phyloP scores from a whole-genome alignment of 208 protist genomes.

The Wallacemonas sp. region DNA sequence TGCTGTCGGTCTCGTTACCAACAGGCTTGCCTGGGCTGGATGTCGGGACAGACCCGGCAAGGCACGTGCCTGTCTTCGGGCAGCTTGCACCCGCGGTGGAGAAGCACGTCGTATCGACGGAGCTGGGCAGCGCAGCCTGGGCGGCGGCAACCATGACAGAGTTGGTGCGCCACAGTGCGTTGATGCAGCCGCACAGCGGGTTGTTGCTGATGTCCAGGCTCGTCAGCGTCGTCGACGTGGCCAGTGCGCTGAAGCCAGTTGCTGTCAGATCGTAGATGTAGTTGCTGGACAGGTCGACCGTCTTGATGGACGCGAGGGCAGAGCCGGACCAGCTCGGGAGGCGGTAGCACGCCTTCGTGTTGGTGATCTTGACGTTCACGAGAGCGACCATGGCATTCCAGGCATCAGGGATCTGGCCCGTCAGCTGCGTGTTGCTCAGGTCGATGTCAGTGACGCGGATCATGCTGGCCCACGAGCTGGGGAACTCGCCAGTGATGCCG shows the following conservation, averaged over 20 bases:
- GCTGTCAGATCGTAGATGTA: conserved; percentile 6
- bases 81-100: background rate
- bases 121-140: conserved; percentile 10
- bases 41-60: no score
- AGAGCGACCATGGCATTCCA: conserved; percentile 25
- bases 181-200: conserved; percentile 15
- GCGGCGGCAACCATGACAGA: background rate
- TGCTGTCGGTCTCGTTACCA: background rate
- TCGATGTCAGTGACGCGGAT: conserved; percentile 7
- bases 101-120: background rate
- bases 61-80: background rate
- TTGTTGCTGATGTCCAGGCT: conserved; percentile 16
- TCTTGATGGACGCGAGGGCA: conserved; percentile 9
- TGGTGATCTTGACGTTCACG: conserved; percentile 13
- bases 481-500: conserved; percentile 5
- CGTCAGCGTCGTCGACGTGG: conserved; percentile 12
- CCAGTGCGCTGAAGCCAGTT: conserved; percentile 1
- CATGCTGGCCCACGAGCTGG: conserved; percentile 1
- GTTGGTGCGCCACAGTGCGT: background rate
- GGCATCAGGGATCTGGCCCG: conserved; percentile 1
- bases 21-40: background rate
- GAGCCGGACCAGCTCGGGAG: conserved; percentile 24
- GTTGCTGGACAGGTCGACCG: conserved; percentile 23
- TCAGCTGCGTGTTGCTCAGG: background rate
- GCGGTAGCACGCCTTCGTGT: conserved; percentile 21